Evolutionary conservation across 73 alveolate genomes (phyloP), one percentile per base, ranked within the genome.

Genomic region (Diophrys sp.): DNA sequence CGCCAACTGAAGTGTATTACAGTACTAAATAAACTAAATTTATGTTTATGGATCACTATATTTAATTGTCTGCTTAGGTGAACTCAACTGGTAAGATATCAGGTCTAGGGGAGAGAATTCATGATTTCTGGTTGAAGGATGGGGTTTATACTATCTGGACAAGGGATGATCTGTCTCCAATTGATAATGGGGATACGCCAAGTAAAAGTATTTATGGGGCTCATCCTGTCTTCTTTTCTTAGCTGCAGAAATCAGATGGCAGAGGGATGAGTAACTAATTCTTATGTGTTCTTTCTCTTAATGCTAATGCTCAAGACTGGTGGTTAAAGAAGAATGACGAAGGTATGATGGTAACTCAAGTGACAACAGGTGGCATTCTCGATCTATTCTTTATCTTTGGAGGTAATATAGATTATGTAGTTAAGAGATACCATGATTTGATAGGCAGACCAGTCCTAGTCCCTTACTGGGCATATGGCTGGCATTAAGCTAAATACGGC

Each of bases 61-160:
- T 77, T 1, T 25, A 70, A 14, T 24, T 77, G 56, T 71, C 54
- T 62, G 71, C 85, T 26, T 26, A 29, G 23, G 30, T 77, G 8
- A 67, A 77, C 29, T 54, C 96, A 0, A 77, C 81, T 72, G 88
- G 87, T 56, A 71, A 88, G 71, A 74, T 96, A 26, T 89, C 82
- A 78, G 99, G 99, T 1, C 85, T 96, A 75, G 99, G 99, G n/a
- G 99, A 96, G 88, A 89, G 99, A 89, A 89, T 89, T 68, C 84
- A 82, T 74, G 89, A 84, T 75, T 93, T 91, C 80, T 89, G 81
- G 76, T 74, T 84, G 66, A 83, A 77, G 55, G 94, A 85, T n/a
- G 99, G 97, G n/a, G 83, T 88, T 72, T 95, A 96, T 83, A 90
- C 99, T 14, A 82, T 91, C 23, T 87, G 92, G 91, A 94, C 97